Evolutionary conservation across 495 filamentous ascomycete species (phyloP).

Genomic region (Pseudomonodictys pantanalensis): DNA sequence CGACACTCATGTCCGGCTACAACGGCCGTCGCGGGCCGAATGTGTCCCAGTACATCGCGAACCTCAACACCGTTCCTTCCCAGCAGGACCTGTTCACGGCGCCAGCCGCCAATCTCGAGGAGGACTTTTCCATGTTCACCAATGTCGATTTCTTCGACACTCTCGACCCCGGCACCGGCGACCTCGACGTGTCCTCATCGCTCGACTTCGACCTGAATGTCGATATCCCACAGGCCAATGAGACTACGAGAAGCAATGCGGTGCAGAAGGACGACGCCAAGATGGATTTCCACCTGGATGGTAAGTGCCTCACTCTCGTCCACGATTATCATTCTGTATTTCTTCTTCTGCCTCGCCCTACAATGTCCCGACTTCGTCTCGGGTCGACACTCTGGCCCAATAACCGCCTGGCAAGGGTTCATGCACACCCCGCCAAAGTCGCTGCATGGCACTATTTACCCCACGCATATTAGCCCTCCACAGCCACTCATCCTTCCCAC

Average conservation of each 20-base stretch:
- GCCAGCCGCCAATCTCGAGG: slow-evolving; percentile 58
- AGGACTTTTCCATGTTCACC: slow-evolving; percentile 84
- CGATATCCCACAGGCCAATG: slow-evolving; percentile 10
- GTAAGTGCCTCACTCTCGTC: slow-evolving; percentile 26
- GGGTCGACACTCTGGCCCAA: slow-evolving; percentile 2
- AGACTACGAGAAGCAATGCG: slow-evolving; percentile 12
- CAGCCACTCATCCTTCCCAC: slow-evolving; percentile 6
- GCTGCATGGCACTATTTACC: slow-evolving; percentile 22
- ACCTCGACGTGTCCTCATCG: slow-evolving; percentile 1
- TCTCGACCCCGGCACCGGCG: slow-evolving; percentile 45
- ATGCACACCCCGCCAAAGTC: slow-evolving; percentile 26
- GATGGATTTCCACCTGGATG: slow-evolving; percentile 37
- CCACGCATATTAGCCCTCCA: slow-evolving; percentile 9
- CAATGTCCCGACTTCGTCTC: background rate
- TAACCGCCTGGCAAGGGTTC: background rate
- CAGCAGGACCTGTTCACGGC: slow-evolving; percentile 62
- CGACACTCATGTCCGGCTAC: slow-evolving; percentile 63
- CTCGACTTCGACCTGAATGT: slow-evolving; percentile 30
- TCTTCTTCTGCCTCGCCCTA: slow-evolving; percentile 1
- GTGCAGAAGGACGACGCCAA: slow-evolving; percentile 10
- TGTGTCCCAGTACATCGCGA: slow-evolving; percentile 82
- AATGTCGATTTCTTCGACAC: slow-evolving; percentile 94
- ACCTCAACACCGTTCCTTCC: slow-evolving; percentile 74
- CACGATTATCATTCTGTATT: background rate
- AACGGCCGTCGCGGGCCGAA: slow-evolving; percentile 71